Percentiles rank a stretch among this genome's conserved stretches.
These are phyloP conservation scores for Candida michaelii DNA, from an alignment of 805 yeast species.

Conservation along the genomic window DNA sequence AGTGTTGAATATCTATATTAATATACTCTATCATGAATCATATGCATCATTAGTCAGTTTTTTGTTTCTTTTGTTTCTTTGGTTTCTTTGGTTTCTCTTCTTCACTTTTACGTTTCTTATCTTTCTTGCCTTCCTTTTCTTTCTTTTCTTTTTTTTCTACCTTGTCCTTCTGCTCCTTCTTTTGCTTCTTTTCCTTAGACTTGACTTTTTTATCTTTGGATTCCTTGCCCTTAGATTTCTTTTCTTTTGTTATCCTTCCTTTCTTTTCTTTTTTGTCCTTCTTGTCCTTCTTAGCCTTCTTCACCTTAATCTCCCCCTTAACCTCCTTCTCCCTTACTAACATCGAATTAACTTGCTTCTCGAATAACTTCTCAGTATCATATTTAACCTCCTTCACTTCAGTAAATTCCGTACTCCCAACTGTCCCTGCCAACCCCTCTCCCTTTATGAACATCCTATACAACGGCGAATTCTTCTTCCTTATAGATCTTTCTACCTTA, in stretches of 20 bases:
- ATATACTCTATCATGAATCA: too few species aligned
- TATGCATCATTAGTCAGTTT: not conserved
- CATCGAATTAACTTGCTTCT: slow-evolving; percentile 13
- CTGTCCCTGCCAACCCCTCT: slow-evolving; percentile 78
- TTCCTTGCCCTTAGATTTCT: slow-evolving; percentile 11
- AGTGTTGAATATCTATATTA: too few species aligned
- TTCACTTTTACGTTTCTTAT: slow-evolving; percentile 4
- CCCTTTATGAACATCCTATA: slow-evolving; percentile 88
- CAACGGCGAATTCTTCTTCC: slow-evolving; percentile 64
- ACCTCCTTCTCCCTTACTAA: slow-evolving; percentile 20
- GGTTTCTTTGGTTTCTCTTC: not conserved
- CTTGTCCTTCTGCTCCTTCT: slow-evolving; percentile 17
- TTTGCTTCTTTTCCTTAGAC: too few species aligned
- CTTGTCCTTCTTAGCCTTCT: slow-evolving; percentile 16
- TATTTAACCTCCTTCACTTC: slow-evolving; percentile 13
- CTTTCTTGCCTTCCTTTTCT: slow-evolving; percentile 7
- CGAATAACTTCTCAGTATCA: slow-evolving; percentile 14
- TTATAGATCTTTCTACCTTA: slow-evolving; percentile 45
- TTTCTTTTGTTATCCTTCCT: slow-evolving; percentile 14
- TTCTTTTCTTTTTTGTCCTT: slow-evolving; percentile 13
- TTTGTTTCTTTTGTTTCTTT: not conserved
- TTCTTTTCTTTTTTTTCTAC: slow-evolving; percentile 15
- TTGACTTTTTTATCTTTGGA: slow-evolving; percentile 8
- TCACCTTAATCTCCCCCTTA: slow-evolving; percentile 17
- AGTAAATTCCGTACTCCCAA: slow-evolving; percentile 32